These are phyloP conservation scores for Protomyces inundatus DNA, from an alignment of 1,139 yeast species.

Conservation along the genomic window DNA sequence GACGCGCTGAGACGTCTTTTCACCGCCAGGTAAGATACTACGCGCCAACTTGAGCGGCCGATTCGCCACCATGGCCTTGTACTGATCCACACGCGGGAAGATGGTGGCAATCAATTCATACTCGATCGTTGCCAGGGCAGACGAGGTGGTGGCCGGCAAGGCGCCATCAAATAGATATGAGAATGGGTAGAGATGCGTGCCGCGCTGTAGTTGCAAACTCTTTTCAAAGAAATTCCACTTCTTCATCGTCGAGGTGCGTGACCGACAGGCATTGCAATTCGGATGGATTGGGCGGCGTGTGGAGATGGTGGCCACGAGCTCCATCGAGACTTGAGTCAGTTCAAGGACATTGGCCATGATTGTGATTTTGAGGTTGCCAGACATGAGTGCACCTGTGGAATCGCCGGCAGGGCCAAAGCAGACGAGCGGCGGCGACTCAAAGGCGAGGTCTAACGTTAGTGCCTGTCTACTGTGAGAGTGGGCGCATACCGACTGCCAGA, in stretches of 20 bases:
- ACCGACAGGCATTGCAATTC: conserved; percentile 51
- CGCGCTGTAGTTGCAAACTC: conserved; percentile 51
- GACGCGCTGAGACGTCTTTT: conserved; percentile 77
- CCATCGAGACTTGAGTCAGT: conserved; percentile 56
- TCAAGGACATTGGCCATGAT: conserved; percentile 37
- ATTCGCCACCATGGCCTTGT: conserved; percentile 43
- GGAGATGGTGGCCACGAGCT: conserved; percentile 62
- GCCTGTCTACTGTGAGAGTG: conserved; percentile 37
- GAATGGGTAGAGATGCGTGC: conserved; percentile 84
- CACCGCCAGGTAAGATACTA: conserved; percentile 75
- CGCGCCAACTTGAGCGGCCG: conserved; percentile 72
- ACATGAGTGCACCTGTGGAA: conserved; percentile 77
- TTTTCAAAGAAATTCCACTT: conserved; percentile 78
- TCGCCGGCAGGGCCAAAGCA: conserved; percentile 73
- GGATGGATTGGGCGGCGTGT: conserved; percentile 63
- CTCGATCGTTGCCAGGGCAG: conserved; percentile 53
- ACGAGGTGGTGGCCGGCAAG: conserved; percentile 71
- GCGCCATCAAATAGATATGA: conserved; percentile 87
- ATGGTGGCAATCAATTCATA: conserved; percentile 71
- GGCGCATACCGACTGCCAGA: conserved; percentile 14
- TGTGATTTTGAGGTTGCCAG: conserved; percentile 54
- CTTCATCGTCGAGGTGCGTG: conserved; percentile 58
- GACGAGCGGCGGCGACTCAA: conserved; percentile 88
- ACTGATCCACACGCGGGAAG: conserved; percentile 41
- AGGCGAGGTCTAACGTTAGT: conserved; percentile 49